Evolutionary conservation across 2,329 filamentous ascomycete genomes (phyloP).

Genomic region (Beauveria sp.): DNA sequence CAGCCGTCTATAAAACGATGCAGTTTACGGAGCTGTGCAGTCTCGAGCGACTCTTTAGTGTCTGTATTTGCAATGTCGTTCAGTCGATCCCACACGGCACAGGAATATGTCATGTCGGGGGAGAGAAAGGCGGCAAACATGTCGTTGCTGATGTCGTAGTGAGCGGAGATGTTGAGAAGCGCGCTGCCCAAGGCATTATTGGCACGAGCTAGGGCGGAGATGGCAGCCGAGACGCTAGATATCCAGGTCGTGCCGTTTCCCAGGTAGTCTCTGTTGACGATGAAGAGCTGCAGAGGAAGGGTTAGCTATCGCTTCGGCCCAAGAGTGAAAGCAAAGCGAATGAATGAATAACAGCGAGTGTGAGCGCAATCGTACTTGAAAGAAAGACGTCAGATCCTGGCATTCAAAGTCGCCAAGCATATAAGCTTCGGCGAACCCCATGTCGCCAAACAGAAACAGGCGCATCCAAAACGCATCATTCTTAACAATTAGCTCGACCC

Average conservation of each 20-base stretch:
- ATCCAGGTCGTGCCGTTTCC: constrained; percentile 57
- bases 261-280: constrained; percentile 56
- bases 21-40: constrained; percentile 61
- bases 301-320: background rate
- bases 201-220: constrained; percentile 50
- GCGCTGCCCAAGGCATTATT: constrained; percentile 52
- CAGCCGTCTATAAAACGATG: constrained; percentile 58
- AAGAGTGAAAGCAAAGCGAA: background rate
- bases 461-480: constrained; percentile 65
- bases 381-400: constrained; percentile 58
- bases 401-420: constrained; percentile 67
- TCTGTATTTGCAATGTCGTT: constrained; percentile 23
- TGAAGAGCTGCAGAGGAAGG: constrained; percentile 49
- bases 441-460: constrained; percentile 61
- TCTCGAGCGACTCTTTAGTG: constrained; percentile 50
- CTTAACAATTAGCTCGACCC: constrained; percentile 51
- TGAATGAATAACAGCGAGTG: background rate
- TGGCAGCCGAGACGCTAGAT: constrained; percentile 48
- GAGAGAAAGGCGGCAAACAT: constrained; percentile 70
- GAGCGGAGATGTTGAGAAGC: constrained; percentile 59
- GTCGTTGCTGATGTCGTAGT: constrained; percentile 70
- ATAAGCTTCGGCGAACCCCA: constrained; percentile 67
- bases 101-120: constrained; percentile 71
- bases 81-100: constrained; percentile 51
- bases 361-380: constrained; percentile 42